Evolutionary conservation across 495 filamentous ascomycete genomes (phyloP).

Genomic region (Podospora pseudopauciseta): DNA sequence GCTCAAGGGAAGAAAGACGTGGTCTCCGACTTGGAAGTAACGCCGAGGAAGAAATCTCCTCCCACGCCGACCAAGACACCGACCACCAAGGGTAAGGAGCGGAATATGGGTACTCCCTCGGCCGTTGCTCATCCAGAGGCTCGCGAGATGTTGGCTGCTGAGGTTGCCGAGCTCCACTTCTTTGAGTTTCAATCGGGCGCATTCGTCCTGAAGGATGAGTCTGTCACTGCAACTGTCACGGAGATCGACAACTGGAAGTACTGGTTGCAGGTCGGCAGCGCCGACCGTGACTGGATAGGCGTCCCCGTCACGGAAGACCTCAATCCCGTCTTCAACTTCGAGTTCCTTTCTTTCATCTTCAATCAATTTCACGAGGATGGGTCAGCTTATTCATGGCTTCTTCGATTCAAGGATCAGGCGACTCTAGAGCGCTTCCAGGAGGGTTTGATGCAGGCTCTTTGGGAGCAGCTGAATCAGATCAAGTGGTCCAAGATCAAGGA

Average conservation of each 20-base stretch:
- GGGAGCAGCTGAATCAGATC: constrained; percentile 93
- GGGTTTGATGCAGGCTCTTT: constrained; percentile 89
- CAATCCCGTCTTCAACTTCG: constrained; percentile 98
- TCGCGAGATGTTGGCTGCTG: constrained; percentile 67
- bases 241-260: constrained; percentile 93
- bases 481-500: constrained; percentile 94
- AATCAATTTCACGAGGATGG: constrained; percentile 89
- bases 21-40: constrained; percentile 12
- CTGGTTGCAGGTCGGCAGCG: constrained; percentile 83
- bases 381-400: constrained; percentile 90
- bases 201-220: constrained; percentile 75
- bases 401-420: constrained; percentile 81
- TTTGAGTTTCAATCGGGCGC: constrained; percentile 84
- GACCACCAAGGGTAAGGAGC: constrained; percentile 28
- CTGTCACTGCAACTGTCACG: constrained; percentile 72
- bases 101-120: constrained; percentile 44
- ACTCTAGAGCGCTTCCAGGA: constrained; percentile 86
- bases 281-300: constrained; percentile 81
- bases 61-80: constrained; percentile 17
- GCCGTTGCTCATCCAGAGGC: constrained; percentile 63
- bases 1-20: constrained; percentile 31
- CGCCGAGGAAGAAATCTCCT: constrained; percentile 16
- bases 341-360: constrained; percentile 97
- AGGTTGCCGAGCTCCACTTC: constrained; percentile 81
- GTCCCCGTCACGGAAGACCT: constrained; percentile 82